Base-by-base conservation (phyloP, 768 basidiomycete species). In the Russula vinacea region DNA sequence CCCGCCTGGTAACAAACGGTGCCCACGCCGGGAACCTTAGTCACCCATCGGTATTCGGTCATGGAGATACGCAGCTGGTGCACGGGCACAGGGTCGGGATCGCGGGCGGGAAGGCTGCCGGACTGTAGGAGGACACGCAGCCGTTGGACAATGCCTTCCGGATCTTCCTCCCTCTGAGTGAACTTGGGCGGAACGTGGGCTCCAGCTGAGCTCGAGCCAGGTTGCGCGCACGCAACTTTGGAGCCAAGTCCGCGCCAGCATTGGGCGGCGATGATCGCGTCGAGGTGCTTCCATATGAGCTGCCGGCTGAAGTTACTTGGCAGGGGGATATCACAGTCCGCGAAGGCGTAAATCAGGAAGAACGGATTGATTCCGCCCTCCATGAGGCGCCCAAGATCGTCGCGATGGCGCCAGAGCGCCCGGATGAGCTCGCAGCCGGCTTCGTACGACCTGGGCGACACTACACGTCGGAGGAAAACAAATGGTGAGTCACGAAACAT, bases 301-400 rank as follows among this genome's bases (percentile, higher is more conserved):
- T 64, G 29, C 4, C 58, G 44, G 37, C 44, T 64, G 52, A 64
- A 59, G 5, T 24, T 3, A 6, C 3, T 5, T 2, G 63, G 63
- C 5, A 64, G 52, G 5, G 52, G n/a, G 35, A 64, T 2, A 22
- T 39, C 17, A 17, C 35, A 54, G 22, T 59, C 58, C 11, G 63
- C 44, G 7, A 47, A 64, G 17, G 63, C 63, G 29, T 64, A 64
- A 22, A 64, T 58, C 16, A 60, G 8, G 37, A 64, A 64, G 29
- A 64, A 64, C 0, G 63, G 58, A 29, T 64, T 64, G 11, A 64
- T 9, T 4, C 39, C 14, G 6, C 3, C 5, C 4, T 33, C 4
- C 9, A 49, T 1, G 24, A 64, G 58, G 13, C n/a, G 24, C 1
- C 17, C 16, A 19, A 49, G 24, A 19, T 29, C 6, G 3, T 6